Percentiles rank a stretch among this genome's conserved stretches.
These are phyloP conservation scores for Hortaea sp. DNA, from an alignment of 2,329 filamentous ascomycete species.

Conservation along the genomic window DNA sequence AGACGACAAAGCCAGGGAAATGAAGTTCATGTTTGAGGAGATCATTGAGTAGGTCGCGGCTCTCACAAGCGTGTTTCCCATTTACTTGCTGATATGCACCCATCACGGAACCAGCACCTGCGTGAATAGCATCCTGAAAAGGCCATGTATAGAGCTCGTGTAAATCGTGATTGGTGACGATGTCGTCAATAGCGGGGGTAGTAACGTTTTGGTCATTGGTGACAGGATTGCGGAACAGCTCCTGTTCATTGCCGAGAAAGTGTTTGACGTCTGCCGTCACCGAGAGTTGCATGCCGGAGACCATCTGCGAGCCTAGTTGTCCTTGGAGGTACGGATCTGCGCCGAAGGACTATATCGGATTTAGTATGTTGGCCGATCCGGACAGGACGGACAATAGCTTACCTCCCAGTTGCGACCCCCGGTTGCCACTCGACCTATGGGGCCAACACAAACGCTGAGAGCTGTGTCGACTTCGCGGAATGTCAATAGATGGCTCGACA, in stretches of 20 bases:
- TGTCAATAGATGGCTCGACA: too few species aligned
- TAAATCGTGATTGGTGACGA: neutral
- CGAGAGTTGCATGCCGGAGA: too few species aligned
- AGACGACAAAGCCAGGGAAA: neutral
- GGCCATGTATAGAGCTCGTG: neutral
- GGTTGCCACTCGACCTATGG: slow-evolving; percentile 15
- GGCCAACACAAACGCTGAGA: slow-evolving; percentile 19
- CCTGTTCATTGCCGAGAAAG: slow-evolving; percentile 20
- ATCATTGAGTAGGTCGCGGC: neutral
- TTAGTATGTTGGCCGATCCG: neutral
- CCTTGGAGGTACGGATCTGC: too few species aligned
- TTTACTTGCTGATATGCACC: neutral
- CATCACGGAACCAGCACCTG: neutral
- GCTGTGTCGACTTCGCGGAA: too few species aligned
- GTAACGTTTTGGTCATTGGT: slow-evolving; percentile 11
- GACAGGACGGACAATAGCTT: slow-evolving; percentile 6
- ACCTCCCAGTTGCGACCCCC: too few species aligned
- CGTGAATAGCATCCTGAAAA: neutral
- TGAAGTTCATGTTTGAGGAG: neutral
- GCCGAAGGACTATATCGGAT: neutral
- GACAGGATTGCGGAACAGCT: slow-evolving; percentile 11
- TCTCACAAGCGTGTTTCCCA: neutral
- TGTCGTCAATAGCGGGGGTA: slow-evolving; percentile 1
- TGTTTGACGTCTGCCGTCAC: slow-evolving; percentile 31
- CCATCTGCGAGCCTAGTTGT: too few species aligned